These are phyloP conservation scores for Berberis vulgaris DNA, from an alignment of 164 flowering plant species.

Conservation along the genomic window DNA sequence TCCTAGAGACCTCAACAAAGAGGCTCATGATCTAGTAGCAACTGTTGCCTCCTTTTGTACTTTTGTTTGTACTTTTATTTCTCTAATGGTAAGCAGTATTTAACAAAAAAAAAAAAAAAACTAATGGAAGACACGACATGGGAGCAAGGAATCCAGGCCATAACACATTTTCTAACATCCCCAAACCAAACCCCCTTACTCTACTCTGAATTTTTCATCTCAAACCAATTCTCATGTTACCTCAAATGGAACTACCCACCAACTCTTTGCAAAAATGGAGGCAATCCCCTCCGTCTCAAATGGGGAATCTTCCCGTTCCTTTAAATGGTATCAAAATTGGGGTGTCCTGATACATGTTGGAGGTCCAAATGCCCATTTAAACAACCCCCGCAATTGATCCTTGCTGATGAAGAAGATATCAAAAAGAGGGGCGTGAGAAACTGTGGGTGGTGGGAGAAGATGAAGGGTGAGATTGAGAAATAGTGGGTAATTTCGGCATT, in stretches of 20 bases:
- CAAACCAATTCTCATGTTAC: slow-evolving; percentile 68
- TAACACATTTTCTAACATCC: slow-evolving; percentile 65
- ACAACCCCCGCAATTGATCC: slow-evolving; percentile 71
- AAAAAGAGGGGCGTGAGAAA: too few relatives aligned
- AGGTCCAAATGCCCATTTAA: slow-evolving; percentile 75
- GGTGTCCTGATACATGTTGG: slow-evolving; percentile 65
- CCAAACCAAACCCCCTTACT: slow-evolving; percentile 69
- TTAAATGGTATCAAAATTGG: slow-evolving; percentile 43
- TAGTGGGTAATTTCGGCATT: too few relatives aligned
- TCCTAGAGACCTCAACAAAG: too few relatives aligned
- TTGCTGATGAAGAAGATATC: slow-evolving; percentile 43
- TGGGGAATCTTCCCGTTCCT: slow-evolving; percentile 63
- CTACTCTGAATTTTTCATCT: slow-evolving; percentile 65
- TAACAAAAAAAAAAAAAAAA: background rate
- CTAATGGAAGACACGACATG: slow-evolving; percentile 55
- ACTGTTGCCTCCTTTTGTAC: too few relatives aligned
- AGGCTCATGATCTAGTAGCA: too few relatives aligned
- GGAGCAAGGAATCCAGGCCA: slow-evolving; percentile 52
- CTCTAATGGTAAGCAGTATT: too few relatives aligned
- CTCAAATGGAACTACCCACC: slow-evolving; percentile 88
- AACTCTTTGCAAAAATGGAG: slow-evolving; percentile 36
- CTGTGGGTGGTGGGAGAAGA: too few relatives aligned
- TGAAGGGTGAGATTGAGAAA: too few relatives aligned
- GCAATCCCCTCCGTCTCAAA: slow-evolving; percentile 21
- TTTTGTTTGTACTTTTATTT: too few relatives aligned